phyloP scores from a whole-genome alignment of 2,329 filamentous ascomycete species.

The Penicillium sp. region DNA sequence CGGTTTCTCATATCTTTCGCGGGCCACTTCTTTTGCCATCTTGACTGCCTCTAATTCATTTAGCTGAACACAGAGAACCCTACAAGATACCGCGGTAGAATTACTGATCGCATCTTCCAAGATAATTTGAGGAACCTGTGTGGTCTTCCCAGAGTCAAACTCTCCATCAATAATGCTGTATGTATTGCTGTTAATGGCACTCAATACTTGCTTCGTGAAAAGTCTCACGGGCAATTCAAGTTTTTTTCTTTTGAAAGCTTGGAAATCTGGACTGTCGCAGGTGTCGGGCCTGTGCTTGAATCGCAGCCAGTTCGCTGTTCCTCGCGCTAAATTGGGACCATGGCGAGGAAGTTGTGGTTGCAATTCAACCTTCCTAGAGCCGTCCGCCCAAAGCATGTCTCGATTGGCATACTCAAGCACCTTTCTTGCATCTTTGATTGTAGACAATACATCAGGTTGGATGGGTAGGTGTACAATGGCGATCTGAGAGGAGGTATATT shows the following conservation, averaged over 20 bases:
- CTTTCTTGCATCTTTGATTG: neutral
- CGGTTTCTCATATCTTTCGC: conserved; percentile 46
- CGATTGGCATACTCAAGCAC: neutral
- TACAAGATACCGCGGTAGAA: conserved; percentile 45
- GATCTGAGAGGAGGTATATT: neutral
- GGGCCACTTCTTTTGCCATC: conserved; percentile 49
- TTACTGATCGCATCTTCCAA: conserved; percentile 48
- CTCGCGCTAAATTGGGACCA: neutral
- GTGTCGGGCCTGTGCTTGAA: neutral
- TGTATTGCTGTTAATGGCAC: conserved; percentile 40
- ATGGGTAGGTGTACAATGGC: neutral
- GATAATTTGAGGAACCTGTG: conserved; percentile 56
- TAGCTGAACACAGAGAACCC: conserved; percentile 53
- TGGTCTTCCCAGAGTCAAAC: conserved; percentile 50
- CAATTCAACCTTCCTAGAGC: neutral
- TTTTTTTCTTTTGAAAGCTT: neutral
- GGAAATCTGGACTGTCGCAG: neutral
- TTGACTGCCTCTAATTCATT: conserved; percentile 51
- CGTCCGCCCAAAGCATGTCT: neutral
- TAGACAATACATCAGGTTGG: neutral
- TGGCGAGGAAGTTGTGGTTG: neutral
- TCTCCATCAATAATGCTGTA: conserved; percentile 50
- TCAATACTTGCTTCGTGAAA: conserved; percentile 37
- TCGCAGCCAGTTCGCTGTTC: neutral
- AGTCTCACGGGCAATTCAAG: conserved; percentile 44